These are phyloP conservation scores for Collybiopsis luxurians DNA, from an alignment of 768 basidiomycete species.

Conservation along the genomic window DNA sequence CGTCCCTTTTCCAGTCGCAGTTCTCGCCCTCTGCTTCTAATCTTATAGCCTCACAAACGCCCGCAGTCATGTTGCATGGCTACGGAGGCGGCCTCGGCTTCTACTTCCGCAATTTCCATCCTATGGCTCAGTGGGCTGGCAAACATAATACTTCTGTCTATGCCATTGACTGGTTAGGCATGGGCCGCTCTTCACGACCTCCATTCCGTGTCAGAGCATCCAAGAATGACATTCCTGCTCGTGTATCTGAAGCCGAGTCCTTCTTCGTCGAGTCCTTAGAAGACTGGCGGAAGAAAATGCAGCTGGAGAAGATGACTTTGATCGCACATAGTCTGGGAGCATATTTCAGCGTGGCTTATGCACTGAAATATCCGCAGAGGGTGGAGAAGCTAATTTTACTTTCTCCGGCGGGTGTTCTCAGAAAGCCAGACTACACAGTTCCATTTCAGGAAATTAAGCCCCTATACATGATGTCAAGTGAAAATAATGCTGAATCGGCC, in stretches of 20 bases:
- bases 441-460: constrained; percentile 52
- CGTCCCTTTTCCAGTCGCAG: constrained; percentile 14
- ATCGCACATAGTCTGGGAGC: constrained; percentile 89
- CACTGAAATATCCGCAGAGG: constrained; percentile 77
- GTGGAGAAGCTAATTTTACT: constrained; percentile 85
- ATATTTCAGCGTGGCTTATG: constrained; percentile 86
- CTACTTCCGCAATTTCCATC: constrained; percentile 78
- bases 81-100: constrained; percentile 94
- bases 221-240: constrained; percentile 59
- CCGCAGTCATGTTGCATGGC: constrained; percentile 84
- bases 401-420: constrained; percentile 88
- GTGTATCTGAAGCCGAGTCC: constrained; percentile 83
- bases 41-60: too few species aligned
- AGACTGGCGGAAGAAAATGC: constrained; percentile 80
- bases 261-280: constrained; percentile 94
- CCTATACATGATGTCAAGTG: constrained; percentile 17
- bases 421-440: constrained; percentile 59
- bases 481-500: constrained; percentile 42
- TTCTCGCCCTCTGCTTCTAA: constrained; percentile 29
- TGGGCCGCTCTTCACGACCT: constrained; percentile 89
- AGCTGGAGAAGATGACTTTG: constrained; percentile 83
- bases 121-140: constrained; percentile 73
- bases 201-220: constrained; percentile 74
- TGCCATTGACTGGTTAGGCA: constrained; percentile 94
- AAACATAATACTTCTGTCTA: constrained; percentile 66